Percentiles rank a stretch among this genome's conserved stretches.
Conservation (phyloP, 2,329 filamentous ascomycete genomes). For the Xenoacremonium recifei region DNA sequence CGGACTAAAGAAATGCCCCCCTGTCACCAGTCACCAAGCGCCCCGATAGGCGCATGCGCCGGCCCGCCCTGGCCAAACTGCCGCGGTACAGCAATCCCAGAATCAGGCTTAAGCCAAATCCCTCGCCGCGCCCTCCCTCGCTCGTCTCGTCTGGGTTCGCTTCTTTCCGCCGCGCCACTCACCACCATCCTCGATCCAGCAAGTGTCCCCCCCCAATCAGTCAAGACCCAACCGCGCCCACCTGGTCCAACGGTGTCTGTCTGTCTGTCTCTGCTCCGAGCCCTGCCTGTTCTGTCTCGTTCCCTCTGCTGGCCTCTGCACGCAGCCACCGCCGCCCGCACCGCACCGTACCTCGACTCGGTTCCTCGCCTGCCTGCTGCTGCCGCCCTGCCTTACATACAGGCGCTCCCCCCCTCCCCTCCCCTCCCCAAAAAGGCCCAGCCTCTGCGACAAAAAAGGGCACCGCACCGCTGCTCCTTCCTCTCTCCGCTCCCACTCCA, state of each 20-base stretch:
- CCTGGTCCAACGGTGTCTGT: too few species aligned
- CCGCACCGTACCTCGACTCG: too few species aligned
- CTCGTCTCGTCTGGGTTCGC: constrained; percentile 34
- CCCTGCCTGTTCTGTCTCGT: too few species aligned
- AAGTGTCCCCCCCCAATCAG: constrained; percentile 13
- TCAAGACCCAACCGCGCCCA: not conserved
- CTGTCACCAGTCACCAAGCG: constrained; percentile 25
- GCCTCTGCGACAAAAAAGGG: constrained; percentile 51
- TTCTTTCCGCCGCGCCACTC: constrained; percentile 38
- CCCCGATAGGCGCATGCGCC: constrained; percentile 30
- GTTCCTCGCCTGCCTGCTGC: too few species aligned
- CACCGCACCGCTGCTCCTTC: constrained; percentile 46
- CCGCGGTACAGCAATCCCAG: constrained; percentile 20
- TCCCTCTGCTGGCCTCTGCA: too few species aligned
- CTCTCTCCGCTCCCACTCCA: constrained; percentile 51
- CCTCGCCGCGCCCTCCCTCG: constrained; percentile 18
- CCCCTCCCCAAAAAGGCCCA: not conserved
- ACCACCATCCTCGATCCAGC: constrained; percentile 38
- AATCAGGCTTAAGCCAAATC: constrained; percentile 19
- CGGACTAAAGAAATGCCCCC: too few species aligned
- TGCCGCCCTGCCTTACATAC: too few species aligned
- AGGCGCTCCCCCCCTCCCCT: not conserved
- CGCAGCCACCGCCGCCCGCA: too few species aligned
- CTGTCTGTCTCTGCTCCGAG: too few species aligned
- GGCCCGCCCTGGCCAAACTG: constrained; percentile 13